Evolutionary conservation across 805 yeast species (phyloP), one percentile per base, ranked within the genome.

Genomic region (Kazachstania bromeliacearum): DNA sequence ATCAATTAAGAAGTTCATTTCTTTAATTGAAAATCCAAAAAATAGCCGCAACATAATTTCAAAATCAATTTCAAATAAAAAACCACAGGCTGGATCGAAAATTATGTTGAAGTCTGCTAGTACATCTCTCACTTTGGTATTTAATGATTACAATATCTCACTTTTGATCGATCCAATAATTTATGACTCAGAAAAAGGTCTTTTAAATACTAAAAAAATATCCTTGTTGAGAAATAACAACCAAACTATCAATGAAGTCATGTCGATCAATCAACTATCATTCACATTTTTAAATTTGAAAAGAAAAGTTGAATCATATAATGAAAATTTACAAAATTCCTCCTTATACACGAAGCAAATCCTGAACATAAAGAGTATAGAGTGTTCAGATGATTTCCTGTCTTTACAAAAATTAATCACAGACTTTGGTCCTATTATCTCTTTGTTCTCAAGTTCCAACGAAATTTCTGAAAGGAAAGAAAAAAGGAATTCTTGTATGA

Each of bases 401-500:
- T 10, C 12, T 10, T 18, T 31, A 10, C 14, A 19, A 20, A 9
- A 17, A 8, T 2, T 19, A 13, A 5, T 22, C 12, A 10, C 12
- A 10, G 26, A 19, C 13, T 12, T 31, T 14, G 14, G 17, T 12
- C 31, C 35, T 2, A 10, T 24, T 25, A 5, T 19, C 14, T 19
- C 32, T n/a, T n/a, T n/a, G 29, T 13, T 10, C 15, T 26, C 15
- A 12, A n/a, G 9, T 4, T 13, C 29, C 14, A 13, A 19, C 7
- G 31, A 27, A 10, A 32, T 17, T 9, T 7, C 19, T 8, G 18
- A 27, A 13, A 25, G 20, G n/a, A 16, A 28, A 4, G 15, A 31
- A 17, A 25, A 27, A 20, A 36, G 19, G 18, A 14, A 16, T 9
- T 22, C 34, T 5, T 35, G 28, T 15, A 31, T 49, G 47, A 50